These are phyloP conservation scores for Aspergillus sclerotialis DNA, from an alignment of 2,329 filamentous ascomycete species.

Conservation along the genomic window DNA sequence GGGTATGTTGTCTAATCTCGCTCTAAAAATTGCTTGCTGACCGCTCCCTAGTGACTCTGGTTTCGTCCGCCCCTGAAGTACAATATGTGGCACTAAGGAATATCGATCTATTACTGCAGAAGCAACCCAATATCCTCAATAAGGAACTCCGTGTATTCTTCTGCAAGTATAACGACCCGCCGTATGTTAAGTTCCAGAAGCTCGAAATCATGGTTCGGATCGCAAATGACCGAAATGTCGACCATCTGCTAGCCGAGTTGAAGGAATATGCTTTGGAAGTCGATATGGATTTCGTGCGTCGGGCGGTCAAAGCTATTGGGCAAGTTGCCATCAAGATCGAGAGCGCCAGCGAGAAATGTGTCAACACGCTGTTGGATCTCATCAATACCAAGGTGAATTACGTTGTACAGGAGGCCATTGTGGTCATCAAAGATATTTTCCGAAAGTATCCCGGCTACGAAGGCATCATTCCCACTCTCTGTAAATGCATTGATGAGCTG, in stretches of 20 bases:
- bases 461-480: conserved; percentile 92
- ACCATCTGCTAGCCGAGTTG: conserved; percentile 86
- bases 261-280: conserved; percentile 98
- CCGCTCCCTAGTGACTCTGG: conserved; percentile 68
- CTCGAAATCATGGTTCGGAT: conserved; percentile 99
- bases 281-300: conserved; percentile 96
- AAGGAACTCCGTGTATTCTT: conserved; percentile 98
- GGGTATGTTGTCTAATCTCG: conserved; percentile 47
- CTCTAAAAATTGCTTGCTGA: conserved; percentile 10
- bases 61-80: conserved; percentile 92
- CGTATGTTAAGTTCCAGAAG: conserved; percentile 95
- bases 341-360: conserved; percentile 86
- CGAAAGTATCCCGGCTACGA: conserved; percentile 97
- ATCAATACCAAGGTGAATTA: conserved; percentile 99
- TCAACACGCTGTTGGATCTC: conserved; percentile 84
- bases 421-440: conserved; percentile 99
- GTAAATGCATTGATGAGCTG: conserved; percentile 92
- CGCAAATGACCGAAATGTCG: conserved; percentile 93
- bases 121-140: conserved; percentile 91
- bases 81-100: conserved; percentile 96
- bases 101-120: conserved; percentile 91
- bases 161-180: conserved; percentile 99
- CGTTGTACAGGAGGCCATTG: conserved; percentile 93
- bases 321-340: conserved; percentile 99
- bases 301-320: conserved; percentile 91